These are phyloP conservation scores for Trametes cingulata DNA, from an alignment of 768 basidiomycete genomes.

Conservation along the genomic window DNA sequence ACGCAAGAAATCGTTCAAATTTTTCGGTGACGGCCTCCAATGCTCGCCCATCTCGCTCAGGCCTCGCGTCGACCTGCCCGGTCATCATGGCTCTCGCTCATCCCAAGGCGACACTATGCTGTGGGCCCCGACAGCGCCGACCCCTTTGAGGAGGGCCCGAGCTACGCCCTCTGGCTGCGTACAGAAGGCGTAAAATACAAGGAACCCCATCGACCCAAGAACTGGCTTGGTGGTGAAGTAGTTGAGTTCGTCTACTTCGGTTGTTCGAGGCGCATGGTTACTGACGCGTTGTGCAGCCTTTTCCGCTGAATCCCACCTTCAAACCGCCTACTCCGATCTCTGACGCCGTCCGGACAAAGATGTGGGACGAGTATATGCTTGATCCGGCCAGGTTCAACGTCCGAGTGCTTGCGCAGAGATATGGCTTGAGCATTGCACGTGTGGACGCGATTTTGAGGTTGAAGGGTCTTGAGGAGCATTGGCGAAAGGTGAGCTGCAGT, in stretches of 20 bases:
- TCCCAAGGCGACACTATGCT: not conserved
- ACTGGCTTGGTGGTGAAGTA: slow-evolving; percentile 63
- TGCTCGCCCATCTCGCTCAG: slow-evolving; percentile 30
- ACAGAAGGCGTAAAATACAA: slow-evolving; percentile 45
- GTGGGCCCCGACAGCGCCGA: slow-evolving; percentile 5
- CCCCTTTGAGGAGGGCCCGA: slow-evolving; percentile 15
- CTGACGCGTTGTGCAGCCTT: slow-evolving; percentile 54
- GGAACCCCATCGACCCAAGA: slow-evolving; percentile 46
- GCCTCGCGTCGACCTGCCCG: slow-evolving; percentile 24
- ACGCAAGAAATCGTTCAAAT: slow-evolving; percentile 22
- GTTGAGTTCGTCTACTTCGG: slow-evolving; percentile 44
- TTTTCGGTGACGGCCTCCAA: slow-evolving; percentile 26
- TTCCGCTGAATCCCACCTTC: slow-evolving; percentile 84
- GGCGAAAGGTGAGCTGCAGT: slow-evolving; percentile 60
- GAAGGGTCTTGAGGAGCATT: slow-evolving; percentile 73
- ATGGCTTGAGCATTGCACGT: slow-evolving; percentile 73
- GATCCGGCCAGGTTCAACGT: slow-evolving; percentile 58
- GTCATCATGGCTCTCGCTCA: slow-evolving; percentile 24
- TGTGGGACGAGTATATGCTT: slow-evolving; percentile 63
- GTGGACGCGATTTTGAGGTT: slow-evolving; percentile 81
- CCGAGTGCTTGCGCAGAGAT: slow-evolving; percentile 58
- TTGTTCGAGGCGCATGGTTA: slow-evolving; percentile 4
- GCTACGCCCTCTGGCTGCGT: slow-evolving; percentile 40
- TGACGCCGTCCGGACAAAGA: slow-evolving; percentile 51
- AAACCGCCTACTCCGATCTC: slow-evolving; percentile 78